Percentiles rank a stretch among this genome's conserved stretches.
Evolutionary conservation across 2,329 filamentous ascomycete species (phyloP).

Genomic region (Fusarium begoniae): DNA sequence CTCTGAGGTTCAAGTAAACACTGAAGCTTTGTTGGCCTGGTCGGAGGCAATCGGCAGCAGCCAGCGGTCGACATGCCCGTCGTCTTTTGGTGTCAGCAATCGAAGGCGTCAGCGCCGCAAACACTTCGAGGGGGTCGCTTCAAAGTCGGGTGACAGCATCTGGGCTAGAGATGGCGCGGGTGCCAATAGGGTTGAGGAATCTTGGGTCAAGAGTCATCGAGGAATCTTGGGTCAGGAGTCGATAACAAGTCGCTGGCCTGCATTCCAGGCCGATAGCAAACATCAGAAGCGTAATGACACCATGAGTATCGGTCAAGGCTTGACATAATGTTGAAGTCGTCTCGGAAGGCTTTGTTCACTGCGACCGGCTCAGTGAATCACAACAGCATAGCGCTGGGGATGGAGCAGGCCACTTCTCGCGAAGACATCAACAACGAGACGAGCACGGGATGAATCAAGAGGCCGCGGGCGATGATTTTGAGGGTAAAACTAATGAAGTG

Average conservation of each 20-base stretch:
- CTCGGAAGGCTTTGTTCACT: background rate
- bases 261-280: fast-evolving
- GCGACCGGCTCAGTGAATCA: too few relatives aligned
- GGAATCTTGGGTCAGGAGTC: background rate
- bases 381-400: background rate
- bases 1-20: background rate
- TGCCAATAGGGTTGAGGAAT: background rate
- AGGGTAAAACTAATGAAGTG: background rate
- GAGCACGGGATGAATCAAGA: background rate
- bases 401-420: background rate
- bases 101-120: background rate
- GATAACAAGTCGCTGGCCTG: background rate
- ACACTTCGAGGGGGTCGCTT: background rate
- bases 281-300: too few relatives aligned
- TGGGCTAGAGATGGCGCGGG: background rate
- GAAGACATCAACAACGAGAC: background rate
- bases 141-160: background rate
- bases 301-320: fast-evolving
- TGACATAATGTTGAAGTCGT: background rate
- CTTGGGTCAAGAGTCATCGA: background rate
- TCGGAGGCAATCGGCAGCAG: background rate
- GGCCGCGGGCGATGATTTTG: fast-evolving
- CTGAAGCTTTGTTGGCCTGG: background rate
- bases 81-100: background rate
- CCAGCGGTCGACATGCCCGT: background rate